phyloP scores from a whole-genome alignment of 345 rosid species.

The Erysimum cheiranthoides region DNA sequence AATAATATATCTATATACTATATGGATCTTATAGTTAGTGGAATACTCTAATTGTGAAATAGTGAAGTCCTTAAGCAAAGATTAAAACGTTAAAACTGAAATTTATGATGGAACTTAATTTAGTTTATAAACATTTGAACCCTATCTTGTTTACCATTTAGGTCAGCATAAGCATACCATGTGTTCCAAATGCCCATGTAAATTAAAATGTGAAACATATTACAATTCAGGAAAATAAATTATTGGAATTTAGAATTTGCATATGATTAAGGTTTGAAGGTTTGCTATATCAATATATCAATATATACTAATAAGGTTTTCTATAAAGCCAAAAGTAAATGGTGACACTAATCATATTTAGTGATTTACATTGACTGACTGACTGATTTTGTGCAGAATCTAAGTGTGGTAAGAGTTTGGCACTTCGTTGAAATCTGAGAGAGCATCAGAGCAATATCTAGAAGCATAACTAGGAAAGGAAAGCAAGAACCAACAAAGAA shows the following conservation, averaged over 20 bases:
- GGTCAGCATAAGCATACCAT: too few relatives aligned
- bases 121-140: neutral
- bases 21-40: neutral
- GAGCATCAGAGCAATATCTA: neutral
- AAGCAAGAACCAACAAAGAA: slow-evolving; percentile 19
- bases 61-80: neutral
- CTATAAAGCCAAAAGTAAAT: slow-evolving; percentile 14
- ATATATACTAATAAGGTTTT: too few relatives aligned
- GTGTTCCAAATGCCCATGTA: neutral
- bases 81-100: neutral
- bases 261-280: neutral
- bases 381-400: slow-evolving; percentile 1
- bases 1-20: neutral
- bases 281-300: neutral
- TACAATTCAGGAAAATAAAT: neutral
- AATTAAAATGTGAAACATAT: neutral
- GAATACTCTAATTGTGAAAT: neutral
- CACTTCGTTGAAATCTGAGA: slow-evolving; percentile 36
- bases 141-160: neutral
- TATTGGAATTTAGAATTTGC: neutral
- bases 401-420: slow-evolving; percentile 32
- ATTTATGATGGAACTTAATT: neutral
- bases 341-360: neutral
- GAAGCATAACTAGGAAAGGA: slow-evolving; percentile 23
- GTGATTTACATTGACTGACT: neutral